Conservation (phyloP, 768 basidiomycete genomes). For the Gloeophyllum trabeum region DNA sequence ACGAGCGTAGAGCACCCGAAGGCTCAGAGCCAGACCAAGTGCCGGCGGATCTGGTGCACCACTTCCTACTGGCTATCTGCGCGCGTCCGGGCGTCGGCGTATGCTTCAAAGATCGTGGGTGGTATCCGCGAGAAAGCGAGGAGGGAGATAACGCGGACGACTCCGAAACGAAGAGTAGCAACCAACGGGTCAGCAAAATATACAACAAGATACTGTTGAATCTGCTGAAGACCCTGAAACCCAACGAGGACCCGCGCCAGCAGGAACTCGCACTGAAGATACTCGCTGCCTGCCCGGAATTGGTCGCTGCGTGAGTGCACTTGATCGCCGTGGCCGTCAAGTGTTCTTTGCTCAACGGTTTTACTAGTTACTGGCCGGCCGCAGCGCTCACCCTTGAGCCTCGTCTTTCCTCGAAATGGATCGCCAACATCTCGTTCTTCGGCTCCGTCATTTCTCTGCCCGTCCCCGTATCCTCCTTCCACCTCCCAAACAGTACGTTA, state of each 20-base stretch:
- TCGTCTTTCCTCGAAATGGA: conserved; percentile 82
- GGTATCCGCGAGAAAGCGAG: conserved; percentile 70
- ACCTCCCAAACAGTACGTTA: conserved; percentile 30
- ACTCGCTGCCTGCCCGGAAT: conserved; percentile 74
- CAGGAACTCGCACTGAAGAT: conserved; percentile 80
- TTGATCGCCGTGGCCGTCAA: too few relatives aligned
- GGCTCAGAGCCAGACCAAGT: conserved; percentile 36
- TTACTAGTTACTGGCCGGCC: conserved; percentile 58
- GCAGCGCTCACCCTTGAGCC: conserved; percentile 72
- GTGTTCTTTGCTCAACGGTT: conserved; percentile 6
- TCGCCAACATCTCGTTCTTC: conserved; percentile 78
- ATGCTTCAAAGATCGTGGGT: conserved; percentile 83
- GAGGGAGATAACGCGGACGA: conserved; percentile 26
- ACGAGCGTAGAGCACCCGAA: conserved; percentile 47
- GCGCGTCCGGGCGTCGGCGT: conserved; percentile 74
- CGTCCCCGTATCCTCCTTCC: conserved; percentile 53
- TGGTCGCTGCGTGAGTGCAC: conserved; percentile 57
- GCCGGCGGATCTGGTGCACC: conserved; percentile 73
- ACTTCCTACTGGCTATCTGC: conserved; percentile 79
- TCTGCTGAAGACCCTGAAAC: conserved; percentile 61
- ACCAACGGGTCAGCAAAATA: conserved; percentile 34
- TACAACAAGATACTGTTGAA: conserved; percentile 80
- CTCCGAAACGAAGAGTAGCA: conserved; percentile 21
- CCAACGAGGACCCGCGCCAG: conserved; percentile 82
- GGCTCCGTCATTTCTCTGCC: conserved; percentile 71